Percentiles rank a stretch among this genome's conserved stretches.
phyloP scores from a whole-genome alignment of 2,329 filamentous ascomycete genomes.

The Neonectria neomacrospora region DNA sequence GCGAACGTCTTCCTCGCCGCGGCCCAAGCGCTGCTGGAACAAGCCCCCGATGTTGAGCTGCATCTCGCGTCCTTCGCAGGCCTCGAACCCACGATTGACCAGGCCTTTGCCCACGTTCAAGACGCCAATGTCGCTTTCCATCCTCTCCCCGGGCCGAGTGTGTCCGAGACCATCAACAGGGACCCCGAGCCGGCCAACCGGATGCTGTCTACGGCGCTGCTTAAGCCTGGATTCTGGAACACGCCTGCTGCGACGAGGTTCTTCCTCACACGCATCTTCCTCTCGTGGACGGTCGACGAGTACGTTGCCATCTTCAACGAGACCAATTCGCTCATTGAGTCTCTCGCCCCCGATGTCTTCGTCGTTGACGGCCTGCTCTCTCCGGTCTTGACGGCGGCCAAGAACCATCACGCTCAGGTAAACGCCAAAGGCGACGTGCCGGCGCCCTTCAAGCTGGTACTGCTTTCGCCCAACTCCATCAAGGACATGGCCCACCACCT shows the following conservation, averaged over 20 bases:
- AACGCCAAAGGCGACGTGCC: not conserved
- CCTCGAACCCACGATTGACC: not conserved
- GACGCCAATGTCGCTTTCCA: not conserved
- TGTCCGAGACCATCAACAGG: not conserved
- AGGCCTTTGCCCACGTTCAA: not conserved
- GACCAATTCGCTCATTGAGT: not conserved
- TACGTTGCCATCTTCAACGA: not conserved
- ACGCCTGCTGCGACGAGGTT: not conserved
- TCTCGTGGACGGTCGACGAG: not conserved
- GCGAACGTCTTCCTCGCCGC: slow-evolving; percentile 24
- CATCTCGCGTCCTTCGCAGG: slow-evolving; percentile 10
- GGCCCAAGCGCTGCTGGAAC: slow-evolving; percentile 7
- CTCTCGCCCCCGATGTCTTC: not conserved
- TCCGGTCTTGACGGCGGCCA: slow-evolving; percentile 12
- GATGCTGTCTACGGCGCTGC: not conserved
- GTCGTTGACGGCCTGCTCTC: slow-evolving; percentile 8
- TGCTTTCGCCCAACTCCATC: slow-evolving; percentile 19
- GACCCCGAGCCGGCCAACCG: not conserved
- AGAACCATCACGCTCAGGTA: not conserved
- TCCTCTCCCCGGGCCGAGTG: not conserved
- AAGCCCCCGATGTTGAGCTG: not conserved
- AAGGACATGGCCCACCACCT: slow-evolving; percentile 17
- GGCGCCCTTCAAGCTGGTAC: slow-evolving; percentile 6
- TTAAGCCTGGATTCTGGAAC: not conserved
- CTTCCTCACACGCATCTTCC: slow-evolving; percentile 1